These are phyloP conservation scores for Sideroxylon spinosum DNA, from an alignment of 179 eudicot species.

Conservation along the genomic window DNA sequence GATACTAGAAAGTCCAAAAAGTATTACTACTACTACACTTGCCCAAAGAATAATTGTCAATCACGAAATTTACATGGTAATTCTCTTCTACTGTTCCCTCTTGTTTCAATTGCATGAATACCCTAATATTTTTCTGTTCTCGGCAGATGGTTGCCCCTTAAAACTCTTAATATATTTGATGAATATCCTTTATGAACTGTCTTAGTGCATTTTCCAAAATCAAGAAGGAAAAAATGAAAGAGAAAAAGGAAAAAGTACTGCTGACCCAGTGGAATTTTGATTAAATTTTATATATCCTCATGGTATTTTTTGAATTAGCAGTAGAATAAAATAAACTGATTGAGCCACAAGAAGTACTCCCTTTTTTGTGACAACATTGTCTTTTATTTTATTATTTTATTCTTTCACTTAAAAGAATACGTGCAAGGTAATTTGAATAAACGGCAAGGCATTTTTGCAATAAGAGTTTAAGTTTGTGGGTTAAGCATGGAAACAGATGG, in stretches of 20 bases:
- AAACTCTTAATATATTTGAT: neutral
- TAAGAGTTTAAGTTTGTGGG: too few relatives aligned
- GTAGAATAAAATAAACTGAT: neutral
- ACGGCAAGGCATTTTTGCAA: neutral
- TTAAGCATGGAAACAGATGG: too few relatives aligned
- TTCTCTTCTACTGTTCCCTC: neutral
- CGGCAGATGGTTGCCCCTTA: neutral
- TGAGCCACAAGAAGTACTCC: neutral
- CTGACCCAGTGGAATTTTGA: neutral
- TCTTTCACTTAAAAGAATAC: neutral
- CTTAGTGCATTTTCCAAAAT: neutral
- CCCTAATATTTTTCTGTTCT: neutral
- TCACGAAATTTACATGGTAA: conserved; percentile 73
- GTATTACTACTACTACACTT: conserved; percentile 68
- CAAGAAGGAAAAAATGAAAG: neutral
- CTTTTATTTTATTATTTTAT: neutral
- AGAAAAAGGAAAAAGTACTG: neutral
- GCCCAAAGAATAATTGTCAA: conserved; percentile 72
- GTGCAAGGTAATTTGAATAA: neutral
- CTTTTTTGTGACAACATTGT: neutral
- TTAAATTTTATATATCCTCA: neutral
- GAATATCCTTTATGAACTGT: neutral
- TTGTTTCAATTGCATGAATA: neutral
- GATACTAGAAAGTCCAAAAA: conserved; percentile 68
- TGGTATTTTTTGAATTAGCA: neutral